Percentiles rank a stretch among this genome's conserved stretches.
Conservation (phyloP, 1,139 yeast species). For the Hanseniaspora sp. region DNA sequence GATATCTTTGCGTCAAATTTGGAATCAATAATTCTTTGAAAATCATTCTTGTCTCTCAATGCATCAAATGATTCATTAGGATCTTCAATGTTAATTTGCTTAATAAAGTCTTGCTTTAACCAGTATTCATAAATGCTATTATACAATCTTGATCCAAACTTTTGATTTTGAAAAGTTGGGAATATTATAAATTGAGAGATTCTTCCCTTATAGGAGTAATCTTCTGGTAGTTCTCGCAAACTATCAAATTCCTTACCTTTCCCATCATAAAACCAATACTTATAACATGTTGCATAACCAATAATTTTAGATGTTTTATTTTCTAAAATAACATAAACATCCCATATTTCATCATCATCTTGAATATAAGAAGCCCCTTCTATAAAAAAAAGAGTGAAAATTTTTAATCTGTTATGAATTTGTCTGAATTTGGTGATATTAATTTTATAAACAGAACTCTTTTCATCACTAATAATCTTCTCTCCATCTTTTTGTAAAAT, state of each 20-base stretch:
- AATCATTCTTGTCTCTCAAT: constrained; percentile 72
- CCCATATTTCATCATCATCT: constrained; percentile 63
- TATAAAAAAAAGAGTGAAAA: constrained; percentile 69
- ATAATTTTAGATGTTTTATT: constrained; percentile 35
- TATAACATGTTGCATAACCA: constrained; percentile 77
- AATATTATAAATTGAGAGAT: constrained; percentile 79
- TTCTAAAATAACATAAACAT: constrained; percentile 34
- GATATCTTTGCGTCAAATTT: constrained; percentile 23
- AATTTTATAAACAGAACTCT: constrained; percentile 29
- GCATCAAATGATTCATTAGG: constrained; percentile 92
- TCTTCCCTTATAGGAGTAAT: constrained; percentile 30
- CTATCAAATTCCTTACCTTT: constrained; percentile 42
- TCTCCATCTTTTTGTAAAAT: constrained; percentile 23
- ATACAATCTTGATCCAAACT: constrained; percentile 63
- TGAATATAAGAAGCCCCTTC: constrained; percentile 93
- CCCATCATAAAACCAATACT: constrained; percentile 68
- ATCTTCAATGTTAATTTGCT: constrained; percentile 83
- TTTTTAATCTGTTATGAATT: constrained; percentile 61
- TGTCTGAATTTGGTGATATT: constrained; percentile 31
- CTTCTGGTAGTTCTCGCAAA: constrained; percentile 37
- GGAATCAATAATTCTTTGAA: constrained; percentile 38
- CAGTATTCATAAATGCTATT: constrained; percentile 44
- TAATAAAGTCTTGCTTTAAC: constrained; percentile 42
- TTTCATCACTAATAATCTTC: constrained; percentile 27
- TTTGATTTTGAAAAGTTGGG: constrained; percentile 66